Conservation (phyloP, 108 stramenopile genomes). For the Cyclostephanos tholiformis region DNA sequence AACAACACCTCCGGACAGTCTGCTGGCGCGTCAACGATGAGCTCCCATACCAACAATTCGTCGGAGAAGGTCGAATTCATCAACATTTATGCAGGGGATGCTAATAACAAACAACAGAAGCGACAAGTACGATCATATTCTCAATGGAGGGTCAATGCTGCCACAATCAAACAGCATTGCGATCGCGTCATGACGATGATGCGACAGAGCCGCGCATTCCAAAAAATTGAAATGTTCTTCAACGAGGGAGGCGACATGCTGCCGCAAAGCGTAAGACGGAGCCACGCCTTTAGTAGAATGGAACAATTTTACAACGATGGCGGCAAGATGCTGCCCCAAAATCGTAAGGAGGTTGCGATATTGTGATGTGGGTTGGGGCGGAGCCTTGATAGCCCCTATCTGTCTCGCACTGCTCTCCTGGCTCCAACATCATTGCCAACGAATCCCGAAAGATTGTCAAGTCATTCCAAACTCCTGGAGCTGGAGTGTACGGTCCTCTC, state of each 20-base stretch:
- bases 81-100: slow-evolving; percentile 10
- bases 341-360: slow-evolving; percentile 23
- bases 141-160: not conserved
- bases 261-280: not conserved
- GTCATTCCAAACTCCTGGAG: no score
- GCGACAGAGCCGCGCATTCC: not conserved
- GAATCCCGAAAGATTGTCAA: no score
- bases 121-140: not conserved
- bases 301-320: slow-evolving; percentile 29
- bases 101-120: not conserved
- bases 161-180: no score
- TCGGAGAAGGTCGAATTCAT: not conserved
- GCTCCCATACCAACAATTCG: not conserved
- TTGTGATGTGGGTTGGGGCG: slow-evolving; percentile 1
- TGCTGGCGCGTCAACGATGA: not conserved
- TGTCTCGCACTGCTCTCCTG: not conserved
- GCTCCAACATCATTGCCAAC: no score
- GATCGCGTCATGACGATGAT: not conserved
- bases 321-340: slow-evolving; percentile 14
- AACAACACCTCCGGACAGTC: not conserved
- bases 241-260: no score
- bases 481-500: no score
- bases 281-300: slow-evolving; percentile 5
- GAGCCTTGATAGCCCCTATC: not conserved
- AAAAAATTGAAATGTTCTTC: slow-evolving; percentile 14